Conservation (phyloP, 2,329 filamentous ascomycete species). For the Phaeosphaeria sp. region DNA sequence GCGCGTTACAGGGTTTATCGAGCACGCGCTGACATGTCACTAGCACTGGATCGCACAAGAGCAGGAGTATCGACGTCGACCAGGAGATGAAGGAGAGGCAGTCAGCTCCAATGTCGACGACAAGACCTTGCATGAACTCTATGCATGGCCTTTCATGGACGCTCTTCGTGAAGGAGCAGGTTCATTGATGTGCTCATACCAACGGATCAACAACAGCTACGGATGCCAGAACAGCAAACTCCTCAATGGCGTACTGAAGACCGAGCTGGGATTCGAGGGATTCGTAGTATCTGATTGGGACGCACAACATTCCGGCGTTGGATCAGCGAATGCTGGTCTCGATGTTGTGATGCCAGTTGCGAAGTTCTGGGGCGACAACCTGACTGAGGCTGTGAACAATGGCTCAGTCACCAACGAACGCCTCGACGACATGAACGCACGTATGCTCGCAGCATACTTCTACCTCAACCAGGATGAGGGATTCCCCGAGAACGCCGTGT, state of each 20-base stretch:
- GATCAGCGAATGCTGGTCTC: conserved; percentile 55
- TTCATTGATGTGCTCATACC: conserved; percentile 66
- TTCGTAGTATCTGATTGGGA: conserved; percentile 52
- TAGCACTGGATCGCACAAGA: conserved; percentile 58
- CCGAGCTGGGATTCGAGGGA: conserved; percentile 58
- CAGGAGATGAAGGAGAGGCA: conserved; percentile 58
- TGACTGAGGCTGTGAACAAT: conserved; percentile 39
- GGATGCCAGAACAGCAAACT: conserved; percentile 48
- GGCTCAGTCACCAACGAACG: conserved; percentile 31
- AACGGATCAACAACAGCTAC: conserved; percentile 42
- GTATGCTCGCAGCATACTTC: conserved; percentile 36
- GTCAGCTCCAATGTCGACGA: conserved; percentile 70
- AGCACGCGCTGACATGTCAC: conserved; percentile 29
- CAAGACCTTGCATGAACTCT: conserved; percentile 70
- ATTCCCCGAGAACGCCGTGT: conserved; percentile 33
- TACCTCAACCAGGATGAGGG: conserved; percentile 50
- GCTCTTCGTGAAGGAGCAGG: conserved; percentile 64
- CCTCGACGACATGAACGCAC: conserved; percentile 40
- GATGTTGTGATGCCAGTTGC: conserved; percentile 54
- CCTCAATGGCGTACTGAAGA: conserved; percentile 59
- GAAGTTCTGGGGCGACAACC: conserved; percentile 39
- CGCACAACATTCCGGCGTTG: conserved; percentile 55
- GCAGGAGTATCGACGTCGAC: conserved; percentile 58
- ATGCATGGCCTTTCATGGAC: conserved; percentile 71
- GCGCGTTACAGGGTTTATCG: neutral